A percentile compares a stretch with the other conserved stretches of the same genome.
Evolutionary conservation across 805 yeast genomes (phyloP).

Genomic region (Hanseniaspora nectarophila): DNA sequence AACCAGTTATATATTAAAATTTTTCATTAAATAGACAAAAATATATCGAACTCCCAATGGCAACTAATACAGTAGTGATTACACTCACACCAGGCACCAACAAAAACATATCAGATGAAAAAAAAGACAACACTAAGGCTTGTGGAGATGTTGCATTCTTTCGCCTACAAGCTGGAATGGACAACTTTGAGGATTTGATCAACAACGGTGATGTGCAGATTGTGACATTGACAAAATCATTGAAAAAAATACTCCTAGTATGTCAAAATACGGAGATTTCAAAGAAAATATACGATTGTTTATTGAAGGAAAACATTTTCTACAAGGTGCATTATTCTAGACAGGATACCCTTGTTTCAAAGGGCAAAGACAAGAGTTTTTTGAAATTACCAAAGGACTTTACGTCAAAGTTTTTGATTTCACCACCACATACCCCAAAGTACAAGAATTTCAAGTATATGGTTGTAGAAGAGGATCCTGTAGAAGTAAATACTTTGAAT

Average conservation of each 20-base stretch:
- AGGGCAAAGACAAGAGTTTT: not conserved
- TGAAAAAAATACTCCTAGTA: constrained; percentile 3
- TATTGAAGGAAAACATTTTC: not conserved
- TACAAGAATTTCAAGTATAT: constrained; percentile 4
- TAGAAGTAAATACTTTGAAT: not conserved
- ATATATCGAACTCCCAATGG: not conserved
- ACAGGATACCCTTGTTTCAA: not conserved
- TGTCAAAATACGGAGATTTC: not conserved
- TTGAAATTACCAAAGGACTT: constrained; percentile 5
- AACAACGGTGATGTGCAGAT: not conserved
- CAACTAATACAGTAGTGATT: constrained; percentile 7
- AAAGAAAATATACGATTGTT: not conserved
- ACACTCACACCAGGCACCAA: not conserved
- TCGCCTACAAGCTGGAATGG: not conserved
- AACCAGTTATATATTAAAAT: no score
- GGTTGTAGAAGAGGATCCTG: constrained; percentile 4
- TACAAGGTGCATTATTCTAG: not conserved
- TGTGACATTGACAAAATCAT: not conserved
- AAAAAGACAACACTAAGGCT: not conserved
- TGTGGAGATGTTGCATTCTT: constrained; percentile 8
- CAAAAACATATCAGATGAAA: not conserved
- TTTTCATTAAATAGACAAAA: not conserved
- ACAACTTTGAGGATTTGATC: not conserved
- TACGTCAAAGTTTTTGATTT: constrained; percentile 1
- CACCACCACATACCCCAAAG: constrained; percentile 11